A percentile compares a stretch with the other conserved stretches of the same genome.
Evolutionary conservation across 345 rosid genomes (phyloP).

Genomic region (Corymbia maculata): DNA sequence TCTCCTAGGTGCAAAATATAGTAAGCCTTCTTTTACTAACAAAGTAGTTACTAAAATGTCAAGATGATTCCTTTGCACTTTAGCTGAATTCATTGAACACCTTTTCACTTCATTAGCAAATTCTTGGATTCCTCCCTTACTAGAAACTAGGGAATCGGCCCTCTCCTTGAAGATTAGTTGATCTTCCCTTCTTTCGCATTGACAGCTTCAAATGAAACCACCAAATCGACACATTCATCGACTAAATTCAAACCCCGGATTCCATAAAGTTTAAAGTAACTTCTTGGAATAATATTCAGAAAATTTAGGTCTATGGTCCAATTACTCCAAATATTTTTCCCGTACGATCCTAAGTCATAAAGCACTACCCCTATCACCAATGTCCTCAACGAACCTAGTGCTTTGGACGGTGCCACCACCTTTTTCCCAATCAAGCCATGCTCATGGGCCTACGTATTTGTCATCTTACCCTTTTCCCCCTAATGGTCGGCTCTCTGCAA

Average conservation of each 20-base stretch:
- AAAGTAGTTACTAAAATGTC: not conserved
- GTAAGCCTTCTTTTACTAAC: not conserved
- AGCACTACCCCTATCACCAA: not conserved
- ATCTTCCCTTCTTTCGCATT: not conserved
- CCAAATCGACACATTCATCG: not conserved
- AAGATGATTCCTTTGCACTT: not conserved
- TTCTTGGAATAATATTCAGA: not conserved
- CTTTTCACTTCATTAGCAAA: not conserved
- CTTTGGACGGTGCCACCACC: constrained; percentile 3
- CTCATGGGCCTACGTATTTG: constrained; percentile 2
- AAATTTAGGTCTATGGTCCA: not conserved
- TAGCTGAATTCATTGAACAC: not conserved
- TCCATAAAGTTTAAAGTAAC: not conserved
- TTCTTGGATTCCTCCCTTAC: not conserved
- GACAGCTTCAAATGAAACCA: not conserved
- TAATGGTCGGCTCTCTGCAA: not conserved
- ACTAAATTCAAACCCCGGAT: not conserved
- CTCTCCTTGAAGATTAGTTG: not conserved
- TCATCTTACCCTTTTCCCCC: not conserved
- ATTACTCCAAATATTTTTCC: not conserved
- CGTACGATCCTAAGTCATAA: not conserved
- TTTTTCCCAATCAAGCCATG: not conserved
- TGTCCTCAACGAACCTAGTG: not conserved
- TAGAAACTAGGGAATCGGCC: not conserved
- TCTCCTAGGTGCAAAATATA: not conserved